phyloP scores from a whole-genome alignment of 129 eudicot genomes.

The Flaveria ramosissima region DNA sequence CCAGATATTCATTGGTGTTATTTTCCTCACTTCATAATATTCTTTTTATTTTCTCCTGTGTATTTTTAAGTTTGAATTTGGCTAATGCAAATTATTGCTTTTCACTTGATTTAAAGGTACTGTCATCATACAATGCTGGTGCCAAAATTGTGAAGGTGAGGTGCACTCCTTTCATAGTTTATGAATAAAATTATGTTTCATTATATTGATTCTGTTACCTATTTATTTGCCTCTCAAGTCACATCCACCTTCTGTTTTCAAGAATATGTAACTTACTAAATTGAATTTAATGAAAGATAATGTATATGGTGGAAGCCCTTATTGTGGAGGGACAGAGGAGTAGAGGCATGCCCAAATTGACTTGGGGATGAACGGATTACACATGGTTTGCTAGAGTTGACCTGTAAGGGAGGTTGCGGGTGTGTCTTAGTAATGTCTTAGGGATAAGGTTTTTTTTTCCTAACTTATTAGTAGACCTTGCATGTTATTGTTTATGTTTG shows the following conservation, averaged over 20 bases:
- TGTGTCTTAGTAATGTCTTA: no score
- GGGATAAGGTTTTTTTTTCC: no score
- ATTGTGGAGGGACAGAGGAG: no score
- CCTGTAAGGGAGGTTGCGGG: no score
- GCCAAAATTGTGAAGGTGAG: slow-evolving; percentile 86
- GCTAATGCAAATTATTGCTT: slow-evolving; percentile 12
- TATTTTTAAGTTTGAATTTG: slow-evolving; percentile 8
- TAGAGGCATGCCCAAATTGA: no score
- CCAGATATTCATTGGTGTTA: no score
- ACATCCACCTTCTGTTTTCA: slow-evolving; percentile 8
- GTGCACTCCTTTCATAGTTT: not conserved
- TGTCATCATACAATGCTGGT: slow-evolving; percentile 67
- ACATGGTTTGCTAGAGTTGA: no score
- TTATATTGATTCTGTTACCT: not conserved
- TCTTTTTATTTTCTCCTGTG: not conserved
- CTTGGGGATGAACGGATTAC: no score
- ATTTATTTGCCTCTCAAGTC: not conserved
- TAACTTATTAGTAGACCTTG: no score
- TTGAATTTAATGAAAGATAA: not conserved
- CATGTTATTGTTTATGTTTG: no score
- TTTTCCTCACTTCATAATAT: not conserved
- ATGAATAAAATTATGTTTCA: not conserved
- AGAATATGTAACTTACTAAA: not conserved
- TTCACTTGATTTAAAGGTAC: slow-evolving; percentile 48
- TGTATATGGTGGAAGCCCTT: no score